Percentiles rank a stretch among this genome's conserved stretches.
phyloP scores from a whole-genome alignment of 768 basidiomycete genomes.

The Chlorophyllum brunneum region DNA sequence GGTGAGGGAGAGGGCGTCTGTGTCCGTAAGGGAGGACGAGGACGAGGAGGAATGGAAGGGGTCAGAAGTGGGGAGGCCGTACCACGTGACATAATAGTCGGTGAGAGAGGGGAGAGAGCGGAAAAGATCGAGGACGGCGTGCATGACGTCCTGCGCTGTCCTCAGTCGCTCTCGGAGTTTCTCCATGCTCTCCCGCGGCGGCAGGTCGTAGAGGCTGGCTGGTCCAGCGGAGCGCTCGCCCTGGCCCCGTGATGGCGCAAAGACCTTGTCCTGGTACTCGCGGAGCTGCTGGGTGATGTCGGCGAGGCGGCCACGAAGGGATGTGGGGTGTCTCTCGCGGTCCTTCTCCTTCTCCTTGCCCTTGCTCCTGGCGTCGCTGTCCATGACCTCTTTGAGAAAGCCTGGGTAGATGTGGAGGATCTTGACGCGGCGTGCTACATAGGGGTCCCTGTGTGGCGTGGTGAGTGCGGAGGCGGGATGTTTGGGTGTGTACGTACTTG shows the following conservation, averaged over 20 bases:
- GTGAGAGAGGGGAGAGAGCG: slow-evolving; percentile 40
- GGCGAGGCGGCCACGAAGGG: slow-evolving; percentile 1
- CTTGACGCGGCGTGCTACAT: slow-evolving; percentile 43
- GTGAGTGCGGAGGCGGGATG: neutral
- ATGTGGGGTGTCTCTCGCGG: neutral
- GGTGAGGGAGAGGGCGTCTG: slow-evolving; percentile 12
- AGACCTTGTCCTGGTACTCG: slow-evolving; percentile 1
- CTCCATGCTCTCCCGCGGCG: neutral
- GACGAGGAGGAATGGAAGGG: neutral
- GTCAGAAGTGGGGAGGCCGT: slow-evolving; percentile 28
- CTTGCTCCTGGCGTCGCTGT: slow-evolving; percentile 20
- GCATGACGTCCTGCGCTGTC: slow-evolving; percentile 32
- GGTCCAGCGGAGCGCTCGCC: slow-evolving; percentile 19
- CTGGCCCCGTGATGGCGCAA: neutral
- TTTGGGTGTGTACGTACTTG: slow-evolving; percentile 23
- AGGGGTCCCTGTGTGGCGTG: slow-evolving; percentile 35
- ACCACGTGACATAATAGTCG: slow-evolving; percentile 50
- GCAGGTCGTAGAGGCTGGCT: slow-evolving; percentile 29
- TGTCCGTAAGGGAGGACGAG: neutral
- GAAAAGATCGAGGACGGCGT: slow-evolving; percentile 39
- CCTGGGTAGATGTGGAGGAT: slow-evolving; percentile 46
- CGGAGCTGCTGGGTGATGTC: slow-evolving; percentile 7
- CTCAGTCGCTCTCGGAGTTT: slow-evolving; percentile 5
- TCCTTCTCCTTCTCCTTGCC: neutral
- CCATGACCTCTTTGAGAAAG: slow-evolving; percentile 39